Conservation (phyloP, 805 yeast genomes). For the Diddensiella caesifluorescens region DNA sequence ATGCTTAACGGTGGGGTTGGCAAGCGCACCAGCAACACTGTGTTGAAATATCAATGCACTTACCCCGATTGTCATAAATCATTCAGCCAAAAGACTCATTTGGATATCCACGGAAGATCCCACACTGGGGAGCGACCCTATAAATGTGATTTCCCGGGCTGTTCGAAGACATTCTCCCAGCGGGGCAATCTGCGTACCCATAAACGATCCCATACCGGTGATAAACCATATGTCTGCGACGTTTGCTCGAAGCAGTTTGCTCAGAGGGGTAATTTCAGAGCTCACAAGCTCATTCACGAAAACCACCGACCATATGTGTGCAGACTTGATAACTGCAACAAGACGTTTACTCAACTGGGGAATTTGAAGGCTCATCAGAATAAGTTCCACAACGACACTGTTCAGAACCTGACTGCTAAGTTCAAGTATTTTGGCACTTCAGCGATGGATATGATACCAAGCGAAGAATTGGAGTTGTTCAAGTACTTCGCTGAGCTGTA, state of each 20-base stretch:
- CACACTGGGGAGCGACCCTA: conserved; percentile 86
- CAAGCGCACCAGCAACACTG: conserved; percentile 63
- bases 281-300: conserved; percentile 79
- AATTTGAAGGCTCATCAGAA: conserved; percentile 93
- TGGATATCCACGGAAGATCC: conserved; percentile 82
- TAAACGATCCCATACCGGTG: conserved; percentile 82
- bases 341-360: conserved; percentile 86
- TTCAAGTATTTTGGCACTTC: conserved; percentile 28
- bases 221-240: conserved; percentile 80
- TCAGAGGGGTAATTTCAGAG: conserved; percentile 86
- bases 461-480: conserved; percentile 61
- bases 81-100: conserved; percentile 85
- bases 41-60: conserved; percentile 29
- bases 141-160: conserved; percentile 55
- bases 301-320: conserved; percentile 75
- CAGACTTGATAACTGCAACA: conserved; percentile 73
- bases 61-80: conserved; percentile 59
- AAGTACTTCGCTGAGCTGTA: conserved; percentile 76
- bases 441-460: conserved; percentile 41
- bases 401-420: conserved; percentile 57
- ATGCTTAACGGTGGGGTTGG: conserved; percentile 71
- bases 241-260: conserved; percentile 74
- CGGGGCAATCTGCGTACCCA: conserved; percentile 89
- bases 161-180: conserved; percentile 80
- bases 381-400: conserved; percentile 70